These are phyloP conservation scores for Mortierella sp. DNA, from an alignment of 371 early-diverging fungal species.

Conservation along the genomic window DNA sequence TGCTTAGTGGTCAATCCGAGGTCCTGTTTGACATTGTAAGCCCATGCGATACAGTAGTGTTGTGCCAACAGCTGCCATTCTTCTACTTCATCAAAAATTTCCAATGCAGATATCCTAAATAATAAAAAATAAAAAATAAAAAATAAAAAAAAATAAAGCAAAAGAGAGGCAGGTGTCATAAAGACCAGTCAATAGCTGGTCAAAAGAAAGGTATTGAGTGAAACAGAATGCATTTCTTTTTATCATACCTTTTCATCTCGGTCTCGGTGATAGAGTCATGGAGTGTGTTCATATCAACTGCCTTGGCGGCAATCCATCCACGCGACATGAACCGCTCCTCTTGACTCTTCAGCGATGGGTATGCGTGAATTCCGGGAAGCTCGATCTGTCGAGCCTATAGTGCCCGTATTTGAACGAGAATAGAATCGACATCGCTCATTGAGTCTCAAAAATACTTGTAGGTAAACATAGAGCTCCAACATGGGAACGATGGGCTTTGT, in stretches of 20 bases:
- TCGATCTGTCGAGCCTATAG: conserved; percentile 69
- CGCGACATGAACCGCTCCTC: conserved; percentile 64
- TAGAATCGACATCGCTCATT: neutral
- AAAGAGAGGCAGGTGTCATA: no score
- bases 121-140: conserved; percentile 1
- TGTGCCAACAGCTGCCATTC: conserved; percentile 87
- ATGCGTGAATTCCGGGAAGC: conserved; percentile 78
- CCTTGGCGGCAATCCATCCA: conserved; percentile 74
- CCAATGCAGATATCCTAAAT: conserved; percentile 76
- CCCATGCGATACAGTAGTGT: conserved; percentile 94
- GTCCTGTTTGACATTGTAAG: conserved; percentile 37
- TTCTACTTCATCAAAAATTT: conserved; percentile 94
- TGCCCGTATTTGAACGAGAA: neutral
- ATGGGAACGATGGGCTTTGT: no score
- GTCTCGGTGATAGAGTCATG: conserved; percentile 60
- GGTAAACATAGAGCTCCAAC: no score
- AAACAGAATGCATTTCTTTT: no score
- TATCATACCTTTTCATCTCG: conserved; percentile 73
- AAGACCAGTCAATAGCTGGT: no score
- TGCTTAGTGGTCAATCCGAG: no score
- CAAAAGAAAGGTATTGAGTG: no score
- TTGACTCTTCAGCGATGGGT: conserved; percentile 78
- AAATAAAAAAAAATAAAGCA: neutral
- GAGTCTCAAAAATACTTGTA: neutral
- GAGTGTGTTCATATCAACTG: conserved; percentile 77